A percentile compares a stretch with the other conserved stretches of the same genome.
These are phyloP conservation scores for Acer yangbiense DNA, from an alignment of 345 rosid genomes.

Conservation along the genomic window DNA sequence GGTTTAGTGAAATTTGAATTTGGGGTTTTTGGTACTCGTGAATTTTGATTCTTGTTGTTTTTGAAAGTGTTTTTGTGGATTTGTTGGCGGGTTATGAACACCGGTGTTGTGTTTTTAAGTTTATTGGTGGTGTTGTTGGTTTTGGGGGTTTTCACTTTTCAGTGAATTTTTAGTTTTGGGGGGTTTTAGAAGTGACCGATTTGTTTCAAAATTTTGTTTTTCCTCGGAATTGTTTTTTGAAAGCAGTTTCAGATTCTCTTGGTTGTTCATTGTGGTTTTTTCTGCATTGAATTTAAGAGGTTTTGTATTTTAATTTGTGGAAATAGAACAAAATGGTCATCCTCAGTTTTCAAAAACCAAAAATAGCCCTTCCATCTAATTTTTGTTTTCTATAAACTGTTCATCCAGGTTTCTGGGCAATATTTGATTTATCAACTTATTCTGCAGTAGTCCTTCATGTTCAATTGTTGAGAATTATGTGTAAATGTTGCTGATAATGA, in stretches of 20 bases:
- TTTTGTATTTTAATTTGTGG: too few relatives aligned
- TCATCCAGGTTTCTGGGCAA: too few relatives aligned
- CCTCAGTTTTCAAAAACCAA: too few relatives aligned
- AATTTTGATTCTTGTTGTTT: slow-evolving; percentile 10
- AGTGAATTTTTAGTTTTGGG: slow-evolving; percentile 11
- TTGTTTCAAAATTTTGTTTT: neutral
- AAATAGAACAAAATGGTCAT: too few relatives aligned
- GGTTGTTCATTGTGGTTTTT: neutral
- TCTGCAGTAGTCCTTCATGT: too few relatives aligned
- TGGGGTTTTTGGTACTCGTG: neutral
- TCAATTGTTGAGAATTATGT: too few relatives aligned
- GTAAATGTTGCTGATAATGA: too few relatives aligned
- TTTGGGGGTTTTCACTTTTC: neutral
- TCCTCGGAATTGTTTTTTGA: neutral
- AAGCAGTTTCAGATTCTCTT: neutral
- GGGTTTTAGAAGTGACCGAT: neutral
- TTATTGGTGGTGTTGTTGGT: neutral
- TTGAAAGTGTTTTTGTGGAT: slow-evolving; percentile 6
- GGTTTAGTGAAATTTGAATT: slow-evolving; percentile 8
- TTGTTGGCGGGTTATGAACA: slow-evolving; percentile 13
- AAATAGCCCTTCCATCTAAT: too few relatives aligned
- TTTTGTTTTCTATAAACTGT: too few relatives aligned
- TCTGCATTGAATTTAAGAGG: too few relatives aligned
- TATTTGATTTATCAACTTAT: too few relatives aligned
- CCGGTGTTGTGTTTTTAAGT: neutral